phyloP scores from a whole-genome alignment of 2,329 filamentous ascomycete species.

The Arthrobotrys musiformis region DNA sequence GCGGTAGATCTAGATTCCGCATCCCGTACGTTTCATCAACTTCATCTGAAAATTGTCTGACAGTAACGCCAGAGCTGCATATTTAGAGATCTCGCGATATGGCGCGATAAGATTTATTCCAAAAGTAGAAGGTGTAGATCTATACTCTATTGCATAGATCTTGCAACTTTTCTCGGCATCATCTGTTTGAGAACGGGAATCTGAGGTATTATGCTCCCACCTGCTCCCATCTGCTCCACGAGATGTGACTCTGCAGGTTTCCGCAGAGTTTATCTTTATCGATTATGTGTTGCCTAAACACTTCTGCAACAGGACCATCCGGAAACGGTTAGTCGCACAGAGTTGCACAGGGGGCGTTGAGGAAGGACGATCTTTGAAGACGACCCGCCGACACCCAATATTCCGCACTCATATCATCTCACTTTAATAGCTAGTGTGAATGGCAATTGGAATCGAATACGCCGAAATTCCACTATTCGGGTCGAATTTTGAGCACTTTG shows the following conservation, averaged over 20 bases:
- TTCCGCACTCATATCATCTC: no score
- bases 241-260: no score
- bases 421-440: no score
- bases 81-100: no score
- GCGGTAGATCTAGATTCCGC: neutral
- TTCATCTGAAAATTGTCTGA: slow-evolving; percentile 8
- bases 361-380: no score
- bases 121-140: neutral
- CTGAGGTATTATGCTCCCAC: no score
- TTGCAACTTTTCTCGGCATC: neutral
- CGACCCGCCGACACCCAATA: no score
- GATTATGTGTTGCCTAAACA: slow-evolving; percentile 40
- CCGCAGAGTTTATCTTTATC: no score
- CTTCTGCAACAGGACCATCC: slow-evolving; percentile 36
- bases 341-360: neutral
- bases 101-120: neutral
- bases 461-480: no score
- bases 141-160: no score
- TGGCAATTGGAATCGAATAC: no score
- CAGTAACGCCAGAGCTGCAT: neutral
- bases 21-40: no score
- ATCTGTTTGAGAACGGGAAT: neutral
- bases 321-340: neutral
- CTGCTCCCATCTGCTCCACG: neutral
- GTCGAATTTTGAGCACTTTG: neutral